These are phyloP conservation scores for Cytospora leucostoma DNA, from an alignment of 2,329 filamentous ascomycete genomes.

Conservation along the genomic window DNA sequence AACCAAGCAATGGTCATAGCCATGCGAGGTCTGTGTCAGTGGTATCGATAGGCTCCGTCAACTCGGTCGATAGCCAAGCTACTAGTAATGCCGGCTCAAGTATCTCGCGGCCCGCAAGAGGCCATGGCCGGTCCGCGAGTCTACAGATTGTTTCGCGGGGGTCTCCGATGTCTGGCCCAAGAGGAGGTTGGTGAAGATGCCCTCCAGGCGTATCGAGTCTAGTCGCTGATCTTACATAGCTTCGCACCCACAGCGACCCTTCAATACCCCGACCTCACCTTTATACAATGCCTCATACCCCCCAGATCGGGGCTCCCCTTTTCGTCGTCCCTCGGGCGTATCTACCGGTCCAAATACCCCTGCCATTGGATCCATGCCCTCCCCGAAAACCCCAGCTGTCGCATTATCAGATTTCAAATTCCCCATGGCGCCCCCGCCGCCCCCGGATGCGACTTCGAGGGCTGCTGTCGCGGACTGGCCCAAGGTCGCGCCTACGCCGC, in stretches of 20 bases:
- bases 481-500: conserved; percentile 40
- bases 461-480: conserved; percentile 42
- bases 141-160: conserved; percentile 68
- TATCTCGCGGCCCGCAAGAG: conserved; percentile 53
- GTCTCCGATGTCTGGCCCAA: conserved; percentile 46
- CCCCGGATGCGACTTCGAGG: conserved; percentile 38
- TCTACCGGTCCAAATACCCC: conserved; percentile 51
- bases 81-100: conserved; percentile 45
- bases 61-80: conserved; percentile 47
- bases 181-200: conserved; percentile 40
- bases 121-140: conserved; percentile 78
- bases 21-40: conserved; percentile 72
- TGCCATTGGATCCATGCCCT: conserved; percentile 37
- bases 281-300: conserved; percentile 59
- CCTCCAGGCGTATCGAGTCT: background rate
- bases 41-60: conserved; percentile 69
- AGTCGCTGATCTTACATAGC: conserved; percentile 33
- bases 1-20: conserved; percentile 33
- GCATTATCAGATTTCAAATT: conserved; percentile 60
- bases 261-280: conserved; percentile 49
- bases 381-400: conserved; percentile 45
- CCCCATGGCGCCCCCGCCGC: conserved; percentile 49
- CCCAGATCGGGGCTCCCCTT: conserved; percentile 47
- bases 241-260: conserved; percentile 46
- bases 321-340: conserved; percentile 42